Evolutionary conservation across 2,329 filamentous ascomycete genomes (phyloP).

Genomic region (Xylaria sp.): DNA sequence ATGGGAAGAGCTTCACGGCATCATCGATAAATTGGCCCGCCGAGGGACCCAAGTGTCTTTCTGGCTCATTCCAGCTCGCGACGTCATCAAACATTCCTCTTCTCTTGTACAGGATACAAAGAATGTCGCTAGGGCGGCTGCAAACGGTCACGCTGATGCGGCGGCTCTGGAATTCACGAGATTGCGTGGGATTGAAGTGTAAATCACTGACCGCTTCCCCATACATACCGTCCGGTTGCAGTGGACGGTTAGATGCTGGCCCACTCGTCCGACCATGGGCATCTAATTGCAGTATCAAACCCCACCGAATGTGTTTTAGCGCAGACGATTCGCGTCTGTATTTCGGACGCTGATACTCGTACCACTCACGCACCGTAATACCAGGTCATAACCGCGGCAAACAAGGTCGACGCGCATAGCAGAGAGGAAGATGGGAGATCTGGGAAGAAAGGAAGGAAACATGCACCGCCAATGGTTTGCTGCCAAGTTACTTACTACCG

Average conservation of each 20-base stretch:
- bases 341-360: neutral
- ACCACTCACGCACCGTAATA: neutral
- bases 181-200: constrained; percentile 43
- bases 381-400: constrained; percentile 4
- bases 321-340: constrained; percentile 10
- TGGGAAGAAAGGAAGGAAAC: neutral
- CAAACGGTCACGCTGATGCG: constrained; percentile 31
- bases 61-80: constrained; percentile 41
- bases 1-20: constrained; percentile 54
- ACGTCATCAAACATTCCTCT: constrained; percentile 33
- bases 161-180: constrained; percentile 41
- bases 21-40: constrained; percentile 37
- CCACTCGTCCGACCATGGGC: constrained; percentile 5
- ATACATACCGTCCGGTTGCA: neutral
- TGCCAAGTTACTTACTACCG: neutral
- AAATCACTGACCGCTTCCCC: constrained; percentile 2
- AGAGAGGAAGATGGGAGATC: neutral
- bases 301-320: neutral
- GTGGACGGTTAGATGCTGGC: neutral
- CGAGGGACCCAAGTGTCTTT: constrained; percentile 44
- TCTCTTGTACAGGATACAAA: constrained; percentile 41
- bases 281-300: neutral
- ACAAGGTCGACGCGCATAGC: neutral
- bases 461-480: neutral
- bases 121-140: constrained; percentile 38